Evolutionary conservation across 306 rosid genomes (phyloP).

Genomic region (Potentilla sterilis): DNA sequence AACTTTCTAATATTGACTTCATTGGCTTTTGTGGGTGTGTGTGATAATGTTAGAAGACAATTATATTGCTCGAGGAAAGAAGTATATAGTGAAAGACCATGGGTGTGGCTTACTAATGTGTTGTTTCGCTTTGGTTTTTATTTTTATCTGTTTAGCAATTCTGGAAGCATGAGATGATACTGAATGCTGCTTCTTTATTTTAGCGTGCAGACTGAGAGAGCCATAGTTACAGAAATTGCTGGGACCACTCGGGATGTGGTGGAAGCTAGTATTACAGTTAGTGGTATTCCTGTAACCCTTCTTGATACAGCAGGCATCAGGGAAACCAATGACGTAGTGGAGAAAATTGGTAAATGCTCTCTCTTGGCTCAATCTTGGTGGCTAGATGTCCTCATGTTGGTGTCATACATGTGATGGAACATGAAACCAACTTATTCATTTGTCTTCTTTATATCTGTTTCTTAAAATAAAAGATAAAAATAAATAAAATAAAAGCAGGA

Average conservation of each 20-base stretch:
- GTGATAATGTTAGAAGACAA: background rate
- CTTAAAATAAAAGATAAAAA: too few relatives aligned
- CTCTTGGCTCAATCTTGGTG: constrained; percentile 21
- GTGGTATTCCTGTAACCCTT: constrained; percentile 87
- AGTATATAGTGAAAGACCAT: background rate
- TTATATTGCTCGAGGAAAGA: background rate
- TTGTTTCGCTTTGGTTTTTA: background rate
- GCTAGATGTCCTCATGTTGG: background rate
- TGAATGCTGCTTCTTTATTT: constrained; percentile 44
- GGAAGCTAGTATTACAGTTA: constrained; percentile 75
- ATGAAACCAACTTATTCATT: background rate
- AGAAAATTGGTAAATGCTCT: constrained; percentile 71
- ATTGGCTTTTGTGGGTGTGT: too few relatives aligned
- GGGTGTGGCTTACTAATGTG: background rate
- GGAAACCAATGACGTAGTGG: constrained; percentile 91
- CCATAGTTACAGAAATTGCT: constrained; percentile 96
- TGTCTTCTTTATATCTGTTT: too few relatives aligned
- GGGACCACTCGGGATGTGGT: constrained; percentile 97
- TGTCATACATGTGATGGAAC: background rate
- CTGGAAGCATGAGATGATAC: constrained; percentile 31
- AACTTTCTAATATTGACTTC: background rate
- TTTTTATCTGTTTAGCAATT: background rate
- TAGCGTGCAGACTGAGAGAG: constrained; percentile 99
- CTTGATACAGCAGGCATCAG: constrained; percentile 98
- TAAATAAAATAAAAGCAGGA: background rate